A percentile compares a stretch with the other conserved stretches of the same genome.
Evolutionary conservation across 176 grass and related monocot genomes (phyloP).

Genomic region (Saccharum spontaneum): DNA sequence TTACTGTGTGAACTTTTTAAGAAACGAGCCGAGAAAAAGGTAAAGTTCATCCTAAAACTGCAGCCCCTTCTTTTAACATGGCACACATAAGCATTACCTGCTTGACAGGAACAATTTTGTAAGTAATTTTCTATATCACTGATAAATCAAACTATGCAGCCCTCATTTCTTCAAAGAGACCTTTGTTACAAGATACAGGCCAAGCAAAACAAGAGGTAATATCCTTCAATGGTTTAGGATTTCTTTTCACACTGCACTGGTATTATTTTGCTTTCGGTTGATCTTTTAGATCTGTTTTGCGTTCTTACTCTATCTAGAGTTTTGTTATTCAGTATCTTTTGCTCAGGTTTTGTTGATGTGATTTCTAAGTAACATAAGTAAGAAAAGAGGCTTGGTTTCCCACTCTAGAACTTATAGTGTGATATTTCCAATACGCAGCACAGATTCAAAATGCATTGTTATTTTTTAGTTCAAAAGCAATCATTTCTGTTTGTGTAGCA

Average conservation of each 20-base stretch:
- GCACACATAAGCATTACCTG: background rate
- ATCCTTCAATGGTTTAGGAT: constrained; percentile 6
- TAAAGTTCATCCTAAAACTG: constrained; percentile 38
- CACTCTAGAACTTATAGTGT: background rate
- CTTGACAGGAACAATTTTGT: background rate
- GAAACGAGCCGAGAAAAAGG: constrained; percentile 51
- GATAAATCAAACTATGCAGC: constrained; percentile 54
- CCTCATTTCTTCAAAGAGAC: constrained; percentile 76
- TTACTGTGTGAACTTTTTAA: constrained; percentile 66
- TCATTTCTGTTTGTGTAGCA: background rate
- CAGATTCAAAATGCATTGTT: constrained; percentile 1
- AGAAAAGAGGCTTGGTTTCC: background rate
- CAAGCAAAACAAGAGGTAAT: constrained; percentile 75
- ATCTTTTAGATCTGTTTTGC: background rate
- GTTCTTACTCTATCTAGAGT: background rate
- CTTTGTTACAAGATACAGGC: constrained; percentile 77
- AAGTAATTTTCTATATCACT: constrained; percentile 21
- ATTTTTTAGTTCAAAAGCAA: background rate
- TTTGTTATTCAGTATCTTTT: background rate
- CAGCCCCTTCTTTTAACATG: constrained; percentile 19
- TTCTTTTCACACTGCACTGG: background rate
- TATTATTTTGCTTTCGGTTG: constrained; percentile 10
- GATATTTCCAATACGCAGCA: background rate
- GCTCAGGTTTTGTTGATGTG: background rate
- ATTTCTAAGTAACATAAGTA: constrained; percentile 8